A percentile compares a stretch with the other conserved stretches of the same genome.
These are phyloP conservation scores for Lepidium didymum DNA, from an alignment of 345 rosid genomes.

Conservation along the genomic window DNA sequence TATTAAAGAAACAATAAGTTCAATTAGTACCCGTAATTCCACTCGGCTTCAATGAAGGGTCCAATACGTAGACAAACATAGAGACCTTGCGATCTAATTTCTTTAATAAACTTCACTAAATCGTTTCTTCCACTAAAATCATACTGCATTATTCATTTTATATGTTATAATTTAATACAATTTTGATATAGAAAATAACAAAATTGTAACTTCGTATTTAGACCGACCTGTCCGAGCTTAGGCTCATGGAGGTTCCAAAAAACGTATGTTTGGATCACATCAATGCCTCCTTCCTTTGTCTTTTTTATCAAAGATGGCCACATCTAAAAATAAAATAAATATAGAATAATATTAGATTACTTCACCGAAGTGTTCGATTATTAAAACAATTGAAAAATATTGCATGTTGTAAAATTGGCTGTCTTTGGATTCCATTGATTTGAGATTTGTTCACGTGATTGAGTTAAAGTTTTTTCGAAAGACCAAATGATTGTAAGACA, in stretches of 20 bases:
- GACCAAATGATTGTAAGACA: conserved; percentile 16
- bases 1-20: not conserved
- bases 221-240: conserved; percentile 59
- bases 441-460: conserved; percentile 24
- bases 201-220: not conserved
- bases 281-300: conserved; percentile 85
- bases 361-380: not conserved
- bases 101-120: conserved; percentile 65
- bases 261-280: conserved; percentile 89
- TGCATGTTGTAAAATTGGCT: not conserved
- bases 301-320: conserved; percentile 80
- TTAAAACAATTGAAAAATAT: not conserved
- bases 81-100: conserved; percentile 70
- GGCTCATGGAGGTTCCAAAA: conserved; percentile 95
- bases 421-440: conserved; percentile 22
- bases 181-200: not conserved
- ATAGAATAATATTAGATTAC: not conserved
- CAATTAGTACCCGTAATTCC: conserved; percentile 68
- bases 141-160: conserved; percentile 39
- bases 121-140: conserved; percentile 80
- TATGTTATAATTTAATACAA: not conserved
- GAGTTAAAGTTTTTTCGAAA: conserved; percentile 1
- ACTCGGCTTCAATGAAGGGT: conserved; percentile 77
- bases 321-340: conserved; percentile 45
- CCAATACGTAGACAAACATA: conserved; percentile 81